Evolutionary conservation across 768 basidiomycete species (phyloP), one percentile per base, ranked within the genome.

Genomic region (Pulveroboletus sp.): DNA sequence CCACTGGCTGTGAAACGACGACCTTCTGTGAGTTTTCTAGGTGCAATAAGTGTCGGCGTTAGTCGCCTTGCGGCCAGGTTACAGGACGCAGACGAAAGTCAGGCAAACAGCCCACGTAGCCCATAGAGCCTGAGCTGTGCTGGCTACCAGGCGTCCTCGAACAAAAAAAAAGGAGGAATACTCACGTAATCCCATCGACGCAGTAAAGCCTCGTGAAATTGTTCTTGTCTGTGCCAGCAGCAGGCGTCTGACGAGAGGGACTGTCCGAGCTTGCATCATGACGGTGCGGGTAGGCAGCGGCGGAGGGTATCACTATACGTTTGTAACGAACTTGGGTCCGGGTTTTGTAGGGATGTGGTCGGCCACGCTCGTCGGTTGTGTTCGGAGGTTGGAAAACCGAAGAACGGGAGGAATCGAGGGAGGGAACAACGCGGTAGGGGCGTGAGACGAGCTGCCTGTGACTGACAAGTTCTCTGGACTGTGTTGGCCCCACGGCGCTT

Each of bases 1-100:
- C 93, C 40, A 96, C 81, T 6, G 93, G 93, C 63, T 93, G 93
- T 64, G 79, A 73, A 43, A 93, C 93, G 27, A 76, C 78, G 62
- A 96, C 94, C 67, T 86, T 89, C 24, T 59, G 47, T 14, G 53
- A 44, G 41, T 62, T 62, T 51, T 64, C 69, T 69, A 45, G 24
- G 39, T 27, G 27, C 26, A 43, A 21, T 21, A 21, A 4, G 21
- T 21, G 21, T 8, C 14, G 10, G 24, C 11, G 42, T 57, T 37
- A 61, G 51, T 39, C 15, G 31, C 27, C n/a, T 43, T 24, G 6
- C 21, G 17, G 30, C 21, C 10, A 36, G 15, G 24, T 33, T 14
- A 17, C 38, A 42, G 21, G 33, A 7, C 14, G 24, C 21, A 17
- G 32, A 38, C 41, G 35, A 8, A 18, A 9, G 31, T 28, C 15